phyloP scores from a whole-genome alignment of 306 rosid genomes.

The Cucumis melo region DNA sequence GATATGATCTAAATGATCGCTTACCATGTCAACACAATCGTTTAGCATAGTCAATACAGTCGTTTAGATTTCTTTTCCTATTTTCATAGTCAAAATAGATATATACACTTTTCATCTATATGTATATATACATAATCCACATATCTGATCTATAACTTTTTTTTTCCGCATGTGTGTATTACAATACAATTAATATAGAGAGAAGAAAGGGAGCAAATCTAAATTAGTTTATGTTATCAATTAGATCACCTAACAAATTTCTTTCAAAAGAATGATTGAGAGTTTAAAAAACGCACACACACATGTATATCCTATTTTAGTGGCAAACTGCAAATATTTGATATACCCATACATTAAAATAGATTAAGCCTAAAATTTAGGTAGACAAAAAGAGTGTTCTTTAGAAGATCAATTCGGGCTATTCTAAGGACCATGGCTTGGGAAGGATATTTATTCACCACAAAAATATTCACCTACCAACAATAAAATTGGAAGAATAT shows the following conservation, averaged over 20 bases:
- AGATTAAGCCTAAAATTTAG: not conserved
- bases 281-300: not conserved
- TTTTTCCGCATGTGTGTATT: not conserved
- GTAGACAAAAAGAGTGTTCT: not conserved
- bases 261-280: not conserved
- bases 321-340: not conserved
- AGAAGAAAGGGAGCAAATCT: not conserved
- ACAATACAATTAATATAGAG: not conserved
- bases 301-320: not conserved
- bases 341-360: not conserved
- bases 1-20: too few relatives aligned
- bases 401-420: not conserved
- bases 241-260: not conserved
- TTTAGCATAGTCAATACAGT: too few relatives aligned
- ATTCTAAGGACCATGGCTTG: too few relatives aligned
- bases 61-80: too few relatives aligned
- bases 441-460: not conserved
- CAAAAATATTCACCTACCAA: not conserved
- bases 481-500: too few relatives aligned
- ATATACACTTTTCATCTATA: too few relatives aligned
- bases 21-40: too few relatives aligned
- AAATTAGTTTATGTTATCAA: not conserved
- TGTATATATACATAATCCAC: not conserved
- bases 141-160: too few relatives aligned
- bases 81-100: too few relatives aligned